These are phyloP conservation scores for Penicillium capsulatum DNA, from an alignment of 2,329 filamentous ascomycete genomes.

Conservation along the genomic window DNA sequence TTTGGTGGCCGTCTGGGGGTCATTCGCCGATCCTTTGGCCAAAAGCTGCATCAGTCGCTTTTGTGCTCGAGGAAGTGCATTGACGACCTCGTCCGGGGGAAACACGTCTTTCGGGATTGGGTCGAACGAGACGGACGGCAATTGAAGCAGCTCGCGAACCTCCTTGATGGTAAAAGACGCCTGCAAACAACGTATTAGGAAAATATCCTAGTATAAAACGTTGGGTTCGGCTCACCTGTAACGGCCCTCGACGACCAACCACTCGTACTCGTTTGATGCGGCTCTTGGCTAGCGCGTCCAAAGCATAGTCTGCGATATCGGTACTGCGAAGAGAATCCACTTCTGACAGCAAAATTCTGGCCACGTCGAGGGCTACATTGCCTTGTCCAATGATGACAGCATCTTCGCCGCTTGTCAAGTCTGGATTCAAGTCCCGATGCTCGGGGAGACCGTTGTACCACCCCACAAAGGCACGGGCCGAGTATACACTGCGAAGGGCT, in stretches of 20 bases:
- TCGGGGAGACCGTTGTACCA: slow-evolving; percentile 98
- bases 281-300: slow-evolving; percentile 68
- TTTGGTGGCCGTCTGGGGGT: slow-evolving; percentile 51
- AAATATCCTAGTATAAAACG: not conserved
- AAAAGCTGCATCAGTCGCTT: slow-evolving; percentile 78
- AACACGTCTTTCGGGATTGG: slow-evolving; percentile 63
- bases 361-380: slow-evolving; percentile 92
- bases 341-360: slow-evolving; percentile 75
- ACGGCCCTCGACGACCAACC: slow-evolving; percentile 82
- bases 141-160: slow-evolving; percentile 76
- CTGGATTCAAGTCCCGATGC: slow-evolving; percentile 66
- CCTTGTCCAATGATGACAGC: slow-evolving; percentile 90
- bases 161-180: slow-evolving; percentile 96
- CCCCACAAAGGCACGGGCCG: slow-evolving; percentile 87
- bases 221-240: slow-evolving; percentile 59
- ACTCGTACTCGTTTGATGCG: slow-evolving; percentile 75
- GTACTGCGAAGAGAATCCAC: slow-evolving; percentile 71
- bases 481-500: slow-evolving; percentile 67
- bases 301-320: slow-evolving; percentile 81
- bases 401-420: slow-evolving; percentile 70
- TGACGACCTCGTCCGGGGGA: slow-evolving; percentile 57
- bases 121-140: slow-evolving; percentile 67
- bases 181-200: slow-evolving; percentile 38
- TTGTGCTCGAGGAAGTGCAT: slow-evolving; percentile 68
- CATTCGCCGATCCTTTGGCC: slow-evolving; percentile 63